phyloP scores from a whole-genome alignment of 768 basidiomycete species.

The Leccinum boreale region DNA sequence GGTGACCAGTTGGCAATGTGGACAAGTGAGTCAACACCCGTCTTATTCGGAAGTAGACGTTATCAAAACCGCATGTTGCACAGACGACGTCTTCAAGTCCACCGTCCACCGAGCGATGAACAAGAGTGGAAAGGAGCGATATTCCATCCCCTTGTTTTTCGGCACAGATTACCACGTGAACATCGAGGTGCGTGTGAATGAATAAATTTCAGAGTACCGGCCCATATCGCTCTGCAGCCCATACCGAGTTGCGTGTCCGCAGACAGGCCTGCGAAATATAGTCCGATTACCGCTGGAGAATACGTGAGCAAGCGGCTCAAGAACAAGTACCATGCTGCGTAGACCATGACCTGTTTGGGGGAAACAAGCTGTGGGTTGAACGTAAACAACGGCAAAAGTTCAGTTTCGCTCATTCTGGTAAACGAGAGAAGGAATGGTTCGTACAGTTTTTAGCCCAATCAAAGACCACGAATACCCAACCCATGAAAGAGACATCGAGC shows the following conservation, averaged over 20 bases:
- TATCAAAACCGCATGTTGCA: background rate
- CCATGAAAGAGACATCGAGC: no score
- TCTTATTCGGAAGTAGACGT: no score
- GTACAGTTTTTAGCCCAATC: no score
- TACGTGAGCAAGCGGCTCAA: slow-evolving; percentile 74
- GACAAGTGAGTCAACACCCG: slow-evolving; percentile 59
- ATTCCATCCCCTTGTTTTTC: slow-evolving; percentile 91
- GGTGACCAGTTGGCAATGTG: slow-evolving; percentile 87
- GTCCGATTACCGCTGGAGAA: slow-evolving; percentile 73
- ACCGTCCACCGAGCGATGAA: slow-evolving; percentile 87
- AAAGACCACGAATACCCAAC: no score
- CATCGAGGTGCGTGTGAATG: slow-evolving; percentile 54
- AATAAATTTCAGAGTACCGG: background rate
- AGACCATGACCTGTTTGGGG: background rate
- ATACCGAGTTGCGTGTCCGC: slow-evolving; percentile 49
- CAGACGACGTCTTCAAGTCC: slow-evolving; percentile 88
- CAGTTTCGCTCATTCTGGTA: no score
- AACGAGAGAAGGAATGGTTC: no score
- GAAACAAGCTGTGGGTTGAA: no score
- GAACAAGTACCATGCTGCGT: slow-evolving; percentile 33
- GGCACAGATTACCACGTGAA: slow-evolving; percentile 84
- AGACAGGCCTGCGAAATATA: slow-evolving; percentile 62
- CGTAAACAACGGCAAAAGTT: no score
- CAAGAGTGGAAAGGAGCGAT: slow-evolving; percentile 62
- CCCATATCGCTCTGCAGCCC: slow-evolving; percentile 23